These are phyloP conservation scores for Colletotrichum magnum DNA, from an alignment of 2,329 filamentous ascomycete genomes.

Conservation along the genomic window DNA sequence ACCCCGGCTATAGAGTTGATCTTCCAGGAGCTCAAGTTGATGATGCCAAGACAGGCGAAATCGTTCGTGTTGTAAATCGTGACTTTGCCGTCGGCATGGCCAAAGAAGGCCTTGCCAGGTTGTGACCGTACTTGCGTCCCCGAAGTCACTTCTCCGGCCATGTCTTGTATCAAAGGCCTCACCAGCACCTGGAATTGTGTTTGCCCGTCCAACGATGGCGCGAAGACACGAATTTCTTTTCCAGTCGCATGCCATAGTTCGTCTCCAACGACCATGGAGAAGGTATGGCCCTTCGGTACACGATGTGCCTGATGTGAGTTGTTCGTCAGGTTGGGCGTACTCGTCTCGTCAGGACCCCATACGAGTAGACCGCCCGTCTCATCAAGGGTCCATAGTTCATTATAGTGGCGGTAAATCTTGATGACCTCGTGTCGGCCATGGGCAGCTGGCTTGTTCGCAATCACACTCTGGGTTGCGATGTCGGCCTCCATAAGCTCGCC, in stretches of 20 bases:
- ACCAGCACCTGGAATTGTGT: slow-evolving; percentile 82
- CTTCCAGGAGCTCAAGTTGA: slow-evolving; percentile 94
- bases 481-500: slow-evolving; percentile 94
- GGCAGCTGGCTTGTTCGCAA: slow-evolving; percentile 77
- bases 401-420: slow-evolving; percentile 87
- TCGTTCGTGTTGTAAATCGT: slow-evolving; percentile 89
- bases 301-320: slow-evolving; percentile 82
- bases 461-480: slow-evolving; percentile 78
- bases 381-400: slow-evolving; percentile 95
- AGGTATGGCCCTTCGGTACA: slow-evolving; percentile 85
- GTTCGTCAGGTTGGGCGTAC: slow-evolving; percentile 80
- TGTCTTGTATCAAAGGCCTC: slow-evolving; percentile 77
- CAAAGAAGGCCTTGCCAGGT: slow-evolving; percentile 87
- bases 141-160: slow-evolving; percentile 88
- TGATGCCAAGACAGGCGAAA: slow-evolving; percentile 81
- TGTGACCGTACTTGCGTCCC: slow-evolving; percentile 82
- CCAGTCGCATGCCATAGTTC: slow-evolving; percentile 90
- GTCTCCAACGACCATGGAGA: slow-evolving; percentile 88
- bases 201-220: slow-evolving; percentile 77
- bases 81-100: slow-evolving; percentile 93
- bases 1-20: slow-evolving; percentile 89
- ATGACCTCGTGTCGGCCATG: slow-evolving; percentile 86
- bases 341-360: slow-evolving; percentile 83
- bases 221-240: slow-evolving; percentile 88
- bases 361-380: slow-evolving; percentile 89